Evolutionary conservation across 768 basidiomycete genomes (phyloP).

Genomic region (Tylopilus intermedius): DNA sequence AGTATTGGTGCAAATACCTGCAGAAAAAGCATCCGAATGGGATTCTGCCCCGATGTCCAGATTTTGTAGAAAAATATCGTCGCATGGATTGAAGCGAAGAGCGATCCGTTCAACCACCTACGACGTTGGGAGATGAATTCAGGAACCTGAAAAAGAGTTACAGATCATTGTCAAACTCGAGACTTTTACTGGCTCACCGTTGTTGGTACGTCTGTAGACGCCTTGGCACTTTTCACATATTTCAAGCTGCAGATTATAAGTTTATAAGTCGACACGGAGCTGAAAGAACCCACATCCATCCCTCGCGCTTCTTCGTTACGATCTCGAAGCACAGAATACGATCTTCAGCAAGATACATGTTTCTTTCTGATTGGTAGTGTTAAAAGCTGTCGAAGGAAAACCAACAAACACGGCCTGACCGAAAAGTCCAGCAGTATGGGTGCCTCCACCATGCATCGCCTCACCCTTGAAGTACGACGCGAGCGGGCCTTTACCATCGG

Average conservation of each 20-base stretch:
- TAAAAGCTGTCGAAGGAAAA: background rate
- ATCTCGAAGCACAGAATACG: constrained; percentile 92
- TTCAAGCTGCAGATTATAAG: constrained; percentile 47
- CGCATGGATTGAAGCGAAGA: constrained; percentile 91
- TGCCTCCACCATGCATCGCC: constrained; percentile 66
- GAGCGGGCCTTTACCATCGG: constrained; percentile 83
- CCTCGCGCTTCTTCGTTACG: constrained; percentile 82
- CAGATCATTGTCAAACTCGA: background rate
- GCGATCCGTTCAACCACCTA: constrained; percentile 83
- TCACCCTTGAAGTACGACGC: constrained; percentile 94
- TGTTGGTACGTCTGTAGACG: constrained; percentile 93
- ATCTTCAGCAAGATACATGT: constrained; percentile 91
- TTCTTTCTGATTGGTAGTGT: constrained; percentile 47
- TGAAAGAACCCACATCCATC: constrained; percentile 59
- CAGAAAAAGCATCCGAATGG: constrained; percentile 77
- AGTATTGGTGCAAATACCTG: constrained; percentile 30
- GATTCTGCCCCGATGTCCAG: constrained; percentile 87
- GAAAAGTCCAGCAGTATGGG: constrained; percentile 63
- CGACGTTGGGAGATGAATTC: constrained; percentile 95
- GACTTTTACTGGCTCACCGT: constrained; percentile 37
- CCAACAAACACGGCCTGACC: constrained; percentile 25
- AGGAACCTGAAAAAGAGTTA: constrained; percentile 46
- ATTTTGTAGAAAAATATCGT: constrained; percentile 86
- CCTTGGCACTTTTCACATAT: constrained; percentile 92
- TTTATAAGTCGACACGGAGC: background rate